phyloP scores from a whole-genome alignment of 2,329 filamentous ascomycete genomes.

The Elsinoe ampelina region DNA sequence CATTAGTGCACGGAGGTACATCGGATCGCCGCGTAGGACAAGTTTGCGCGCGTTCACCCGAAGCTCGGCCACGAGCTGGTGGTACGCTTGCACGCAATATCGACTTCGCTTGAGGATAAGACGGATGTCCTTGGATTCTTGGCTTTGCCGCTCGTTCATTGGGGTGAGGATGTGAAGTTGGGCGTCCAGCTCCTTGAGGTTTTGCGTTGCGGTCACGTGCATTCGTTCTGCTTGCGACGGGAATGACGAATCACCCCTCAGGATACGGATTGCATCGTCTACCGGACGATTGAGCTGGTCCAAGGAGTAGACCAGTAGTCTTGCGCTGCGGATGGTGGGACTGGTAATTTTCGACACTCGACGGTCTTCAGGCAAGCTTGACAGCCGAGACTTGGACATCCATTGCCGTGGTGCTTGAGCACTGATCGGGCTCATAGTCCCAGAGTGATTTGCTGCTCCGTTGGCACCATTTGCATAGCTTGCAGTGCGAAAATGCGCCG shows the following conservation, averaged over 20 bases:
- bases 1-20: conserved; percentile 50
- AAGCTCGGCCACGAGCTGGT: conserved; percentile 40
- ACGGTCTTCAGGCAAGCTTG: conserved; percentile 17
- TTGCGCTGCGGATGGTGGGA: conserved; percentile 16
- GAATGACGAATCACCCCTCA: conserved; percentile 14
- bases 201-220: conserved; percentile 43
- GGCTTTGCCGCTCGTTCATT: conserved; percentile 41
- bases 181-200: conserved; percentile 48
- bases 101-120: conserved; percentile 33
- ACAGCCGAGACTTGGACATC: conserved; percentile 15
- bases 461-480: conserved; percentile 24
- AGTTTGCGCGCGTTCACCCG: conserved; percentile 42
- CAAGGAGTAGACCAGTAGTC: conserved; percentile 14
- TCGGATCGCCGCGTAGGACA: conserved; percentile 45
- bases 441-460: conserved; percentile 23
- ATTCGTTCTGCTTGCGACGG: conserved; percentile 14
- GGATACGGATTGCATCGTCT: conserved; percentile 16
- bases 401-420: conserved; percentile 10
- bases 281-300: conserved; percentile 17
- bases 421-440: conserved; percentile 26
- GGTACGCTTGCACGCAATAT: conserved; percentile 43
- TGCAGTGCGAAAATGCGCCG: conserved; percentile 24
- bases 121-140: conserved; percentile 37
- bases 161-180: conserved; percentile 43
- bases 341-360: conserved; percentile 16